phyloP scores from a whole-genome alignment of 208 protist genomes.

The Crithidia fasciculata region DNA sequence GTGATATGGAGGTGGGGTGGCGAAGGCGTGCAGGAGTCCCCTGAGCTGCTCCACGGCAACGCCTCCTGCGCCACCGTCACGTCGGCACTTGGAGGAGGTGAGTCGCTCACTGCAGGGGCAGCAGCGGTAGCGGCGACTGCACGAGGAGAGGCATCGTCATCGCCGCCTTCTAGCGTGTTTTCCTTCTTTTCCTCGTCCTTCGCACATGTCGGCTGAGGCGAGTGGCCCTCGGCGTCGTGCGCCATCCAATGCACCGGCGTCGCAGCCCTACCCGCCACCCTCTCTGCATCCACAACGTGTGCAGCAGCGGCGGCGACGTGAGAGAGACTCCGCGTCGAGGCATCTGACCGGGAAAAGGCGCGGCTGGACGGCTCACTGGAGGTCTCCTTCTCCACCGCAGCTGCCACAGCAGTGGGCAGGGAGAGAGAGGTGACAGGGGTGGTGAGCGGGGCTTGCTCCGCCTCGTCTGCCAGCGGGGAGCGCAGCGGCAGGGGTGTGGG shows the following conservation, averaged over 20 bases:
- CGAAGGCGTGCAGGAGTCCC: background rate
- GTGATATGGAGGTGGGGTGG: background rate
- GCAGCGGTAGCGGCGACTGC: background rate
- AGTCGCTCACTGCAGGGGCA: background rate
- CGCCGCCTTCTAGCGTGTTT: background rate
- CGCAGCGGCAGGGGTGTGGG: conserved; percentile 4
- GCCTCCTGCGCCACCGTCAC: conserved; percentile 1
- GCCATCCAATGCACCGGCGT: background rate
- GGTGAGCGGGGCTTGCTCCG: no score
- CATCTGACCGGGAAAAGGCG: conserved; percentile 22
- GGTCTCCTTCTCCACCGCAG: background rate
- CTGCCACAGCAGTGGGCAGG: no score
- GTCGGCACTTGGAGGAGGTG: conserved; percentile 1
- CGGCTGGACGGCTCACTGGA: background rate
- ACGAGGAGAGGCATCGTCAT: background rate
- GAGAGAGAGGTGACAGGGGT: no score
- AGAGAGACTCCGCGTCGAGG: conserved; percentile 19
- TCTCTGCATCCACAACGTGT: background rate
- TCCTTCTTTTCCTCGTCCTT: background rate
- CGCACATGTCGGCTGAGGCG: background rate
- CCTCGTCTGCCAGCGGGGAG: background rate
- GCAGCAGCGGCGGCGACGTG: background rate
- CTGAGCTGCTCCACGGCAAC: background rate
- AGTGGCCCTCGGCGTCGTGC: background rate
- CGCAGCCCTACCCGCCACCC: background rate